Evolutionary conservation across 345 rosid genomes (phyloP).

Genomic region (Cardiospermum halicacabum): DNA sequence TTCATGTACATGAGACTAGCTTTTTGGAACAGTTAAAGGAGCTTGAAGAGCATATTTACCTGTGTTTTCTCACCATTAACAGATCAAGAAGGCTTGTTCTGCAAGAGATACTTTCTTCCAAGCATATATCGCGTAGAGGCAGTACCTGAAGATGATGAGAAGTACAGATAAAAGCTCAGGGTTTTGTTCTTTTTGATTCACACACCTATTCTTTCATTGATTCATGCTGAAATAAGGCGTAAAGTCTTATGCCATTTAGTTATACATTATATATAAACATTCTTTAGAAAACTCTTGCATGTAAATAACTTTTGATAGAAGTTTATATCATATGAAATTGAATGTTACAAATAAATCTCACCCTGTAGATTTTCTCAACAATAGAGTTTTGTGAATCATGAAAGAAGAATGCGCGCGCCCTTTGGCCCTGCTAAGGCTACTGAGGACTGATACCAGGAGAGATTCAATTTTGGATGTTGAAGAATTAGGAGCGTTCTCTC

Average conservation of each 20-base stretch:
- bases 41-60: slow-evolving; percentile 63
- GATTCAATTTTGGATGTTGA: too few species aligned
- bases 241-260: not conserved
- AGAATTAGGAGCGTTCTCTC: slow-evolving; percentile 21
- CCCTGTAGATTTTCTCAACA: not conserved
- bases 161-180: not conserved
- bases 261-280: not conserved
- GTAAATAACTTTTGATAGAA: too few species aligned
- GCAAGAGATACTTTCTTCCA: slow-evolving; percentile 34
- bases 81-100: slow-evolving; percentile 63
- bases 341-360: not conserved
- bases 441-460: not conserved
- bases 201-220: not conserved
- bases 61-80: slow-evolving; percentile 74
- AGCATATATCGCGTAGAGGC: not conserved
- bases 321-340: too few species aligned
- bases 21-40: slow-evolving; percentile 70
- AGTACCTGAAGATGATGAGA: not conserved
- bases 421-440: not conserved
- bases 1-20: slow-evolving; percentile 33
- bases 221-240: not conserved
- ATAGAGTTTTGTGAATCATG: not conserved
- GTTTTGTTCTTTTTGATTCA: too few species aligned
- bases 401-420: not conserved
- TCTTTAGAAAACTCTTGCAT: too few species aligned